A percentile compares a stretch with the other conserved stretches of the same genome.
These are phyloP conservation scores for Melanogaster broomeanus DNA, from an alignment of 768 basidiomycete genomes.

Conservation along the genomic window DNA sequence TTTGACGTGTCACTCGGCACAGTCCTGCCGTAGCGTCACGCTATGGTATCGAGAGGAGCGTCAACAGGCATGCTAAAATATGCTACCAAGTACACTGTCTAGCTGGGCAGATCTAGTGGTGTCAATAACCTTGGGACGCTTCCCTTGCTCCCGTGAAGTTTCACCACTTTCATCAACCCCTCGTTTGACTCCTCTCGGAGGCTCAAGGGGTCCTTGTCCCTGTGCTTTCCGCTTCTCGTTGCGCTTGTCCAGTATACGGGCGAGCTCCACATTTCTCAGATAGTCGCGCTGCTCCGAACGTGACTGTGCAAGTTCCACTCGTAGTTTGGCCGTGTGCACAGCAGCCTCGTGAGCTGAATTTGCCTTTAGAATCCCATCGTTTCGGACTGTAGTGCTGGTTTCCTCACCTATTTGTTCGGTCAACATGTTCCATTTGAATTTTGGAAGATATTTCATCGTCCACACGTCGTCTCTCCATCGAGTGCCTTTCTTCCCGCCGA, in stretches of 20 bases:
- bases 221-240: slow-evolving; percentile 62
- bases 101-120: slow-evolving; percentile 26
- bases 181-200: slow-evolving; percentile 22
- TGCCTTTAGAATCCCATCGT: slow-evolving; percentile 8
- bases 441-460: slow-evolving; percentile 99
- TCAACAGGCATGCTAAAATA: slow-evolving; percentile 56
- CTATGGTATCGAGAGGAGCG: too few relatives aligned
- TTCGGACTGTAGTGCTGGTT: background rate
- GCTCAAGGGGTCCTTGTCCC: slow-evolving; percentile 47
- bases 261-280: slow-evolving; percentile 91
- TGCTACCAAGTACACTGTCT: slow-evolving; percentile 47
- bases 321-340: slow-evolving; percentile 83
- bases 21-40: background rate
- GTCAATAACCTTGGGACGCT: slow-evolving; percentile 3
- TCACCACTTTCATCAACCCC: slow-evolving; percentile 6
- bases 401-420: slow-evolving; percentile 95
- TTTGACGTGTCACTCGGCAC: slow-evolving; percentile 11
- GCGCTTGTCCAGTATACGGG: slow-evolving; percentile 83
- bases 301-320: slow-evolving; percentile 88
- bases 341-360: slow-evolving; percentile 88
- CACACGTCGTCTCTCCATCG: slow-evolving; percentile 97
- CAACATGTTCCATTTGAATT: slow-evolving; percentile 98
- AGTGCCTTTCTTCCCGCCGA: slow-evolving; percentile 90
- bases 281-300: slow-evolving; percentile 90
- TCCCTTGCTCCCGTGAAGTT: slow-evolving; percentile 14